A percentile compares a stretch with the other conserved stretches of the same genome.
Evolutionary conservation across 148 eudicot species (phyloP).

Genomic region (Rhododendron mucronatum): DNA sequence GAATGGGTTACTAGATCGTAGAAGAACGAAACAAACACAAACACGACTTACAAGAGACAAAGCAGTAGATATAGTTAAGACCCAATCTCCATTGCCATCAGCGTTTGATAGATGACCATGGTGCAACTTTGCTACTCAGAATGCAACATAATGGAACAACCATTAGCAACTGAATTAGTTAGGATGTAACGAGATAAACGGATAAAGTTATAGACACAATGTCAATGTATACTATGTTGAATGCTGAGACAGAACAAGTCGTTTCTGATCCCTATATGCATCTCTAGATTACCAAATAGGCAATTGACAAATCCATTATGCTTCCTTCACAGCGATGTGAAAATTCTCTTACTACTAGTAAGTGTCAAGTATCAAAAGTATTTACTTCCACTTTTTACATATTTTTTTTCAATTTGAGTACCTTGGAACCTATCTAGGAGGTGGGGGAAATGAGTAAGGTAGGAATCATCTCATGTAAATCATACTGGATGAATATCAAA

Average conservation of each 20-base stretch:
- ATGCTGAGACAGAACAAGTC: background rate
- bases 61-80: slow-evolving; percentile 82
- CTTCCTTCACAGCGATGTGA: background rate
- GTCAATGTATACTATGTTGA: background rate
- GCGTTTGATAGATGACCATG: slow-evolving; percentile 89
- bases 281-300: background rate
- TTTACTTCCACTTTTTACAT: background rate
- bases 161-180: slow-evolving; percentile 1
- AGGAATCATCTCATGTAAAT: background rate
- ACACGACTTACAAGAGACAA: slow-evolving; percentile 74
- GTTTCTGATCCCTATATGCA: background rate
- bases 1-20: background rate
- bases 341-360: background rate
- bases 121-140: slow-evolving; percentile 68
- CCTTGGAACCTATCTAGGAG: background rate
- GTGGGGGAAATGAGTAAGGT: background rate
- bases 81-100: slow-evolving; percentile 99
- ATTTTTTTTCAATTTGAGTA: background rate
- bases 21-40: slow-evolving; percentile 4
- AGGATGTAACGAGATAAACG: background rate
- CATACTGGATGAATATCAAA: background rate
- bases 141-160: slow-evolving; percentile 7
- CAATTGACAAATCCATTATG: background rate
- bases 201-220: background rate
- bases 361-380: background rate